These are phyloP conservation scores for Eucalyptus erythrocorys DNA, from an alignment of 345 rosid species.

Conservation along the genomic window DNA sequence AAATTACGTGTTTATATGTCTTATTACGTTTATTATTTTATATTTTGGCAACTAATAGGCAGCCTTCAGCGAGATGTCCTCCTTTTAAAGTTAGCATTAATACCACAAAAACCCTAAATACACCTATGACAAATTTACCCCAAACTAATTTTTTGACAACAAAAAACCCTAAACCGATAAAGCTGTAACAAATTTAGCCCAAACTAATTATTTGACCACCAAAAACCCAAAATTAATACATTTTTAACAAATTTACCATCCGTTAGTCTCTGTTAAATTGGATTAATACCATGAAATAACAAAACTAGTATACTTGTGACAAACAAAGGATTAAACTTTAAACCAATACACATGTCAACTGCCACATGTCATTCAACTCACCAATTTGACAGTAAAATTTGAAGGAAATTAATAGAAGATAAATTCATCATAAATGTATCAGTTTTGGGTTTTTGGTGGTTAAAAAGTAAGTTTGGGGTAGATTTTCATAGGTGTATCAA, in stretches of 20 bases:
- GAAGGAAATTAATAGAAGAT: rapidly evolving
- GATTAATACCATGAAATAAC: too few species aligned
- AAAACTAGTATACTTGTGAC: rapidly evolving
- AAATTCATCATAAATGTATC: too few species aligned
- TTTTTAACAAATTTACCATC: too few species aligned
- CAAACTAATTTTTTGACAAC: too few species aligned
- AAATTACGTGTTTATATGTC: neutral
- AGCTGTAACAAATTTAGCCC: too few species aligned
- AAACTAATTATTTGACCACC: too few species aligned
- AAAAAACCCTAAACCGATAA: too few species aligned
- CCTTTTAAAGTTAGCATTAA: neutral
- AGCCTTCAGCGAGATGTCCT: neutral
- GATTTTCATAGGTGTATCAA: rapidly evolving
- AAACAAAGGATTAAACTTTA: rapidly evolving
- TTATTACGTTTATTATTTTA: neutral
- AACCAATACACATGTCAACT: rapidly evolving
- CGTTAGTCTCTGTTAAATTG: too few species aligned
- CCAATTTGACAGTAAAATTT: too few species aligned
- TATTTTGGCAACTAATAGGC: neutral
- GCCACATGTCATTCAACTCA: rapidly evolving
- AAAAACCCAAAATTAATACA: too few species aligned
- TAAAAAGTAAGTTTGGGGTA: rapidly evolving
- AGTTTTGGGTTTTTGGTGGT: rapidly evolving
- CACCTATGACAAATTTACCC: too few species aligned
- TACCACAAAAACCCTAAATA: too few species aligned